These are phyloP conservation scores for Cladophialophora immunda DNA, from an alignment of 2,329 filamentous ascomycete species.

Conservation along the genomic window DNA sequence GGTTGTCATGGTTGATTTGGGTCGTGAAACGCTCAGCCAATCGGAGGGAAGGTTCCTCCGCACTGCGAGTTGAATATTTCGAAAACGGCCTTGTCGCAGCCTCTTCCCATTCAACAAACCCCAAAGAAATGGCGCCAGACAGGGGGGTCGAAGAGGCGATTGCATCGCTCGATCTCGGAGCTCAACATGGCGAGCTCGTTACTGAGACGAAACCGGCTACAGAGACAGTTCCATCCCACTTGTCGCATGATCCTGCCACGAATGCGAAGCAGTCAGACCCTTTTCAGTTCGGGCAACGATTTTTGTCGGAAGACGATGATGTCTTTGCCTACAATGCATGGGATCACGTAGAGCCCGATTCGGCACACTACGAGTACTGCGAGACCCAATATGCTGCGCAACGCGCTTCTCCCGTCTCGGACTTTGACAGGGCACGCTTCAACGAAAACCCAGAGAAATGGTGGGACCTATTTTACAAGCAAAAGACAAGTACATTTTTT, in stretches of 20 bases:
- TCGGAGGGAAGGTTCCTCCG: conserved; percentile 26
- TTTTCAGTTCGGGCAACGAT: conserved; percentile 93
- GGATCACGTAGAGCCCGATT: conserved; percentile 96
- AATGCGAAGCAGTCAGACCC: conserved; percentile 90
- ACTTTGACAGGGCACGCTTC: conserved; percentile 91
- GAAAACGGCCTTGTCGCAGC: not conserved
- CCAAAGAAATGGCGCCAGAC: conserved; percentile 36
- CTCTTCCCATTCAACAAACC: not conserved
- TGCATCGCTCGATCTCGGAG: not conserved
- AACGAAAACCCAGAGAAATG: conserved; percentile 90
- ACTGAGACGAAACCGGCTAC: not conserved
- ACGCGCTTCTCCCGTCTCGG: conserved; percentile 83
- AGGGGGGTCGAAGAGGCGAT: conserved; percentile 29
- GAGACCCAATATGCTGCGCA: conserved; percentile 86
- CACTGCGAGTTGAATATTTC: conserved; percentile 15
- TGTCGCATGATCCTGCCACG: conserved; percentile 75
- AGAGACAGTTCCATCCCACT: conserved; percentile 62
- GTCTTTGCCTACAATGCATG: conserved; percentile 98
- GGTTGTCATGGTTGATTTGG: not conserved
- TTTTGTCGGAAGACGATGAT: conserved; percentile 75
- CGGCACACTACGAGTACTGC: conserved; percentile 84
- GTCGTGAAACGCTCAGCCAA: conserved; percentile 20
- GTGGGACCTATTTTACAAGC: conserved; percentile 99
- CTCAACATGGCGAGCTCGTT: conserved; percentile 5
- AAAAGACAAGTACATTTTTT: conserved; percentile 97